Percentiles rank a stretch among this genome's conserved stretches.
Evolutionary conservation across 2,329 filamentous ascomycete species (phyloP).

Genomic region (Aspergillus sp.): DNA sequence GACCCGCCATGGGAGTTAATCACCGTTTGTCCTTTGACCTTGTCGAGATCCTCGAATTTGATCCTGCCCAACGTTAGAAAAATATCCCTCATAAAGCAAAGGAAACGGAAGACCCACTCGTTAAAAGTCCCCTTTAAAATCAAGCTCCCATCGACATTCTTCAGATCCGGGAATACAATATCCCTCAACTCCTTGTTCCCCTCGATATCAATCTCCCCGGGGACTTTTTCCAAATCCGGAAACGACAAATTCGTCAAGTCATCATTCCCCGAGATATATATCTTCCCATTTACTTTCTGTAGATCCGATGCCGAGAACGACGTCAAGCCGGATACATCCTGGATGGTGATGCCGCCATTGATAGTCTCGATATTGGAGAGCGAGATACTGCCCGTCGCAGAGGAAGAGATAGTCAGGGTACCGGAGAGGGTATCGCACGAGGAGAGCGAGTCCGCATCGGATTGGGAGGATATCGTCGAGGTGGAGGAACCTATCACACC

Average conservation of each 20-base stretch:
- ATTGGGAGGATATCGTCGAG: neutral
- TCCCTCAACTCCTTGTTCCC: slow-evolving; percentile 24
- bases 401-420: neutral
- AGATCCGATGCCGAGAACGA: neutral
- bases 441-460: neutral
- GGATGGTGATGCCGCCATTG: slow-evolving; percentile 1
- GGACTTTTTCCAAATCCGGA: slow-evolving; percentile 18
- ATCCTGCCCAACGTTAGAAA: slow-evolving; percentile 19
- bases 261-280: neutral
- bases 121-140: slow-evolving; percentile 26
- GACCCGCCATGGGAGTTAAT: slow-evolving; percentile 23
- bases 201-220: slow-evolving; percentile 22
- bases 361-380: neutral
- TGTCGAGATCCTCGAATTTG: slow-evolving; percentile 26
- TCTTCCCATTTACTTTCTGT: neutral
- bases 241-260: slow-evolving; percentile 9
- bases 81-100: neutral
- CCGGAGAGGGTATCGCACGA: slow-evolving; percentile 3
- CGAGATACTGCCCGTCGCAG: neutral
- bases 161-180: slow-evolving; percentile 23
- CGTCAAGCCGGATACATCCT: neutral
- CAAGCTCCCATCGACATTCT: slow-evolving; percentile 27
- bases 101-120: slow-evolving; percentile 15
- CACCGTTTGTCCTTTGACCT: slow-evolving; percentile 24
- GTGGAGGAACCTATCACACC: neutral